These are phyloP conservation scores for Microbotryum intermedium DNA, from an alignment of 1,284 basidiomycete species.

Conservation along the genomic window DNA sequence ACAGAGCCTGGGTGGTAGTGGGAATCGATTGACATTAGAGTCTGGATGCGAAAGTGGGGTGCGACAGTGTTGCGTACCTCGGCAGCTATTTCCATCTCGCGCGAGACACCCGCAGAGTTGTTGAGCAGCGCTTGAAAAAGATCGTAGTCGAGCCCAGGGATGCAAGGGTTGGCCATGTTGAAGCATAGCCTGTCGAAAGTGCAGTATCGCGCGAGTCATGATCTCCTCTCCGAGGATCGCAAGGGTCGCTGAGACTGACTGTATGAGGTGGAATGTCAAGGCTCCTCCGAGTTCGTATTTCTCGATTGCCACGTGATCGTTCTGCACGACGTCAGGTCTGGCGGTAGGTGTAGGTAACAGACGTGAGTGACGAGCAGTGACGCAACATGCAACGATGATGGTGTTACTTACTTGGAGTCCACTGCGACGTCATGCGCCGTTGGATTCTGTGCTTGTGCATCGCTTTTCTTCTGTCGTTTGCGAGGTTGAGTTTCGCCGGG, in stretches of 20 bases:
- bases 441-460: background rate
- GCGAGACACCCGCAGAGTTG: slow-evolving; percentile 1
- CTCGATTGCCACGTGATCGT: too few species aligned
- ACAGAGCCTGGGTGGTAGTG: slow-evolving; percentile 3
- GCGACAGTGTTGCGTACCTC: slow-evolving; percentile 1
- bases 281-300: slow-evolving; percentile 6
- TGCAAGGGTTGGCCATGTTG: background rate
- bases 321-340: background rate
- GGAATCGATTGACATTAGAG: background rate
- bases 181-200: background rate
- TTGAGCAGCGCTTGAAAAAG: slow-evolving; percentile 6
- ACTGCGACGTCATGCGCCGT: background rate
- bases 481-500: slow-evolving; percentile 15
- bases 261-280: slow-evolving; percentile 13
- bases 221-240: too few species aligned
- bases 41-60: background rate
- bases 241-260: background rate
- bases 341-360: background rate
- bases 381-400: background rate
- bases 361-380: background rate
- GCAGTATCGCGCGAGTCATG: background rate
- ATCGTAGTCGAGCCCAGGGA: slow-evolving; percentile 8
- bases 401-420: background rate
- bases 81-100: slow-evolving; percentile 16
- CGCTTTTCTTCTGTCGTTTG: slow-evolving; percentile 14